Conservation (phyloP, 345 rosid genomes). For the Pistacia integerrima region DNA sequence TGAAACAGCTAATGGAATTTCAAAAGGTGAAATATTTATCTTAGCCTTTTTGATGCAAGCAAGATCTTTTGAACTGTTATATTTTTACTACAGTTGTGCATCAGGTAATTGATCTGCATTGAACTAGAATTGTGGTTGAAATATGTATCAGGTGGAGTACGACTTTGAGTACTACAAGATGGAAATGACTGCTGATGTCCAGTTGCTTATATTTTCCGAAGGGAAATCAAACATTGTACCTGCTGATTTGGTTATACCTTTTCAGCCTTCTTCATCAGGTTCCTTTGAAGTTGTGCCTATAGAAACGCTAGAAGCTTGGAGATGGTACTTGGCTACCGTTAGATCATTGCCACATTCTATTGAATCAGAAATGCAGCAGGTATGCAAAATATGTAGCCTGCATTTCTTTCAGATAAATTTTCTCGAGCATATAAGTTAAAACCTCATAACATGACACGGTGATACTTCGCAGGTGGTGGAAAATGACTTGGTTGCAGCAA, state of each 20-base stretch:
- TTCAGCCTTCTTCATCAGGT: conserved; percentile 61
- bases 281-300: conserved; percentile 38
- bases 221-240: conserved; percentile 92
- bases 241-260: conserved; percentile 74
- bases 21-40: conserved; percentile 60
- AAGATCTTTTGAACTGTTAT: not conserved
- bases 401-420: not conserved
- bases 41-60: not conserved
- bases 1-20: conserved; percentile 62
- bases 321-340: conserved; percentile 82
- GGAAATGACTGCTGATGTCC: conserved; percentile 87
- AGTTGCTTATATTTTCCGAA: conserved; percentile 70
- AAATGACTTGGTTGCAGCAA: conserved; percentile 78
- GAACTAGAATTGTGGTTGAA: not conserved
- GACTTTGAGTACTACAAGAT: conserved; percentile 84
- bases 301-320: conserved; percentile 71
- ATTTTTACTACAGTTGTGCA: not conserved
- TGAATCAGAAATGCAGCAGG: conserved; percentile 78
- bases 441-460: no score
- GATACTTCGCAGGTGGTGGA: conserved; percentile 58
- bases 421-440: not conserved
- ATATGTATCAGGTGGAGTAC: conserved; percentile 71
- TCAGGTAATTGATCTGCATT: not conserved
- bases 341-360: conserved; percentile 72
- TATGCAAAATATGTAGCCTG: conserved; percentile 22